Evolutionary conservation across 306 rosid species (phyloP).

Genomic region (Vicia faba): DNA sequence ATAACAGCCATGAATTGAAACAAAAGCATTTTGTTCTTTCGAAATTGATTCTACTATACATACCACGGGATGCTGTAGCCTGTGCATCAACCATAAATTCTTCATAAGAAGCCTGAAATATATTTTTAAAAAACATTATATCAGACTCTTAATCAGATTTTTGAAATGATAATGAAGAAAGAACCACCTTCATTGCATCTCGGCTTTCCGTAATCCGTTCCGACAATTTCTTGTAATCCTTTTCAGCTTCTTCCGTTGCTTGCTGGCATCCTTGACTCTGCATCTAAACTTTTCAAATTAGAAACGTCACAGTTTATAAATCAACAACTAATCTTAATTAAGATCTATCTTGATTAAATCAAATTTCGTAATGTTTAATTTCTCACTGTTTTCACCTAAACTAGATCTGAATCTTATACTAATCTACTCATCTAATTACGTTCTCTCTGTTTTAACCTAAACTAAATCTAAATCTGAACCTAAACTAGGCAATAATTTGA

Average conservation of each 20-base stretch:
- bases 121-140: too few relatives aligned
- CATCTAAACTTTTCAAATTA: slow-evolving; percentile 49
- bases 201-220: slow-evolving; percentile 65
- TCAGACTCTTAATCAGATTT: slow-evolving; percentile 13
- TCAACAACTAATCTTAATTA: background rate
- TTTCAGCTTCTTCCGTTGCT: slow-evolving; percentile 70
- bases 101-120: slow-evolving; percentile 81
- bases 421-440: slow-evolving; percentile 1
- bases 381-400: slow-evolving; percentile 25
- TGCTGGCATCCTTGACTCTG: slow-evolving; percentile 79
- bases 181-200: slow-evolving; percentile 75
- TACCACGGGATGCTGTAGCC: slow-evolving; percentile 75
- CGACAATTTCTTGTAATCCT: slow-evolving; percentile 68
- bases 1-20: slow-evolving; percentile 6
- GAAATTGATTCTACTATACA: slow-evolving; percentile 20
- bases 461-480: background rate
- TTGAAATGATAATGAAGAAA: slow-evolving; percentile 6
- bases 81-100: slow-evolving; percentile 78
- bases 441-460: slow-evolving; percentile 25
- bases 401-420: slow-evolving; percentile 1
- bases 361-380: background rate
- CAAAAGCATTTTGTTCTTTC: background rate
- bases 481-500: background rate
- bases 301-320: slow-evolving; percentile 13
- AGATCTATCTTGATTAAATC: slow-evolving; percentile 2